These are phyloP conservation scores for Lyophyllum semitale DNA, from an alignment of 768 basidiomycete species.

Conservation along the genomic window DNA sequence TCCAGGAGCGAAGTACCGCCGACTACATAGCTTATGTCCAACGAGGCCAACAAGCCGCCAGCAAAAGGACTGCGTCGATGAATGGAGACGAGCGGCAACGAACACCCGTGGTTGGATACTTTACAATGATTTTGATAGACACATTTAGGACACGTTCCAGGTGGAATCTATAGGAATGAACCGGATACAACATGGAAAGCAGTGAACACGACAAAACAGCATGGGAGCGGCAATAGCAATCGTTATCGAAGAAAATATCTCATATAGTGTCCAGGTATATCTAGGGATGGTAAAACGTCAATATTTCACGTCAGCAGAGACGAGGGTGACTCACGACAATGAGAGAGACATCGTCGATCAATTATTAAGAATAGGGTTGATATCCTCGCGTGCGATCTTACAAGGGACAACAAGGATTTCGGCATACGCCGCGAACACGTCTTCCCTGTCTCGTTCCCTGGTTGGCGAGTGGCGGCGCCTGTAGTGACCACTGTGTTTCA, in stretches of 20 bases:
- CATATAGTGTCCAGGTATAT: not conserved
- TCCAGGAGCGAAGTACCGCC: no score
- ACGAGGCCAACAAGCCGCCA: no score
- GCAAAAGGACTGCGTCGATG: no score
- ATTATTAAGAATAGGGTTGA: not conserved
- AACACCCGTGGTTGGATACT: no score
- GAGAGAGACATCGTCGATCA: not conserved
- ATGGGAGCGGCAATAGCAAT: not conserved
- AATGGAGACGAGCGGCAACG: no score
- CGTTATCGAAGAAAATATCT: not conserved
- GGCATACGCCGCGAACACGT: not conserved
- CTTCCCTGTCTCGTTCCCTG: not conserved
- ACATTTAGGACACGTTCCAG: not conserved
- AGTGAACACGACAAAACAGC: not conserved
- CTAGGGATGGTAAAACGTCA: not conserved
- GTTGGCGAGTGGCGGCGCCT: not conserved
- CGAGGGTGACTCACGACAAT: not conserved
- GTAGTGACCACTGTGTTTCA: not conserved
- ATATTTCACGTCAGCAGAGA: not conserved
- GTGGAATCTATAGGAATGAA: not conserved
- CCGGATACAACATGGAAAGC: not conserved
- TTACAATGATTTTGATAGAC: not conserved
- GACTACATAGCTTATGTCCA: no score
- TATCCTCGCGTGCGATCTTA: not conserved
- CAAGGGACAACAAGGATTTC: not conserved